Evolutionary conservation across 1,284 basidiomycete species (phyloP).

Genomic region (Stereum hirsutum): DNA sequence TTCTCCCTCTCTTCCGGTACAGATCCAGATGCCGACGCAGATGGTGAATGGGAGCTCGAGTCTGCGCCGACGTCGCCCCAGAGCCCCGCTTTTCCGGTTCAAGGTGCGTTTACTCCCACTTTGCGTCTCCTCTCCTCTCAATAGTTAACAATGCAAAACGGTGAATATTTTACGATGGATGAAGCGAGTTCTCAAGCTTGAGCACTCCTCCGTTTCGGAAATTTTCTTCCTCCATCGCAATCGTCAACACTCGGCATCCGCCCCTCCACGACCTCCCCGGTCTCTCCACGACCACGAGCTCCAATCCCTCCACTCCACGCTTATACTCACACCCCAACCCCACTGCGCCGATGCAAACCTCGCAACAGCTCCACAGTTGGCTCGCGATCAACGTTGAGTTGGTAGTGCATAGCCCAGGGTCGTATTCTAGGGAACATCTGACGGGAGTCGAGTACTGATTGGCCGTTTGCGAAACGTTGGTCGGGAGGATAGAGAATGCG

Average conservation of each 20-base stretch:
- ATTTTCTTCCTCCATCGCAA: constrained; percentile 29
- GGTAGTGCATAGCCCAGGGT: constrained; percentile 86
- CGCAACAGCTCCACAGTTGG: constrained; percentile 94
- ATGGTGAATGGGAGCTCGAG: constrained; percentile 4
- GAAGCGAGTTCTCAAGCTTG: background rate
- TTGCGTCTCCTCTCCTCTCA: background rate
- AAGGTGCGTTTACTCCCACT: too few relatives aligned
- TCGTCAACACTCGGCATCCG: constrained; percentile 28
- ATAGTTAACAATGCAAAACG: background rate
- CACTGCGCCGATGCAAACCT: constrained; percentile 68
- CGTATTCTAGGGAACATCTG: constrained; percentile 80
- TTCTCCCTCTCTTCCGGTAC: constrained; percentile 29
- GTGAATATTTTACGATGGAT: constrained; percentile 6
- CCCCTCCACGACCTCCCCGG: constrained; percentile 16
- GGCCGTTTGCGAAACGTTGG: constrained; percentile 63
- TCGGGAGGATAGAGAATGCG: constrained; percentile 57
- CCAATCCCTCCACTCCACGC: constrained; percentile 24
- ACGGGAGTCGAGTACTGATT: constrained; percentile 66
- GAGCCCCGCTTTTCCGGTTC: too few relatives aligned
- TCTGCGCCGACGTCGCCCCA: too few relatives aligned
- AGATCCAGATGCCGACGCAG: constrained; percentile 11
- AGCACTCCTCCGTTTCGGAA: constrained; percentile 10
- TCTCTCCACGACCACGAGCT: constrained; percentile 20
- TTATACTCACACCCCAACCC: constrained; percentile 34
- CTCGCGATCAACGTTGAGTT: constrained; percentile 80